A percentile compares a stretch with the other conserved stretches of the same genome.
These are phyloP conservation scores for Sanguinoderma infundibulare DNA, from an alignment of 1,284 basidiomycete species.

Conservation along the genomic window DNA sequence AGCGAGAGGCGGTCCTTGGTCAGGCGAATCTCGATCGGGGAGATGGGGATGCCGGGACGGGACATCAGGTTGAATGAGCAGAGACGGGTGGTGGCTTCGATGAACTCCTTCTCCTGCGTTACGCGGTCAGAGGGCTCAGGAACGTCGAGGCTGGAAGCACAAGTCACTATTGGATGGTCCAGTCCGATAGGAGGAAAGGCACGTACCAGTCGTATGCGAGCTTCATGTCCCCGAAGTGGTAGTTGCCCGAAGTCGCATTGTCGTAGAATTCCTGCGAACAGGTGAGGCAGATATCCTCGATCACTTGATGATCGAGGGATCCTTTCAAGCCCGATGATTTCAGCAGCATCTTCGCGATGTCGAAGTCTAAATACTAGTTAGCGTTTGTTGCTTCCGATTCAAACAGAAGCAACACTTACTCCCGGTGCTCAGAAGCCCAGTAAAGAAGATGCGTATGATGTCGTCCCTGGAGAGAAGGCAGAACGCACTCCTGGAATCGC, in stretches of 20 bases:
- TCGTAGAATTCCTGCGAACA: slow-evolving; percentile 91
- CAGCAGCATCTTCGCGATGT: slow-evolving; percentile 74
- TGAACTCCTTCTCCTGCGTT: slow-evolving; percentile 82
- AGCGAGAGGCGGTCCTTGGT: slow-evolving; percentile 86
- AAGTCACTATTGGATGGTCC: slow-evolving; percentile 1
- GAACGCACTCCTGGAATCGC: slow-evolving; percentile 73
- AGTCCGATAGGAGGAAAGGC: slow-evolving; percentile 16
- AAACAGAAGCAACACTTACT: slow-evolving; percentile 63
- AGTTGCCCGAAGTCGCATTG: slow-evolving; percentile 89
- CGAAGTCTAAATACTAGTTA: slow-evolving; percentile 63
- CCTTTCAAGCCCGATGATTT: slow-evolving; percentile 55
- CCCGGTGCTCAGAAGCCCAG: slow-evolving; percentile 82
- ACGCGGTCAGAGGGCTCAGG: slow-evolving; percentile 68
- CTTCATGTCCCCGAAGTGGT: slow-evolving; percentile 93
- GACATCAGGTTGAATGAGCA: slow-evolving; percentile 83
- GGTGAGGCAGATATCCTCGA: slow-evolving; percentile 82
- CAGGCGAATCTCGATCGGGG: slow-evolving; percentile 90
- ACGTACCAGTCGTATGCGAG: slow-evolving; percentile 91
- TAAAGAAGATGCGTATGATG: slow-evolving; percentile 79
- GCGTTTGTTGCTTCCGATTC: background rate
- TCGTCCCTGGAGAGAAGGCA: slow-evolving; percentile 75
- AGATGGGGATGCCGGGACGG: slow-evolving; percentile 74
- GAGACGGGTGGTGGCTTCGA: slow-evolving; percentile 90
- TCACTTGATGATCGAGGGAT: slow-evolving; percentile 50
- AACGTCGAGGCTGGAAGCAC: slow-evolving; percentile 69